A percentile compares a stretch with the other conserved stretches of the same genome.
phyloP scores from a whole-genome alignment of 2,329 filamentous ascomycete genomes.

The Botrytis elliptica region DNA sequence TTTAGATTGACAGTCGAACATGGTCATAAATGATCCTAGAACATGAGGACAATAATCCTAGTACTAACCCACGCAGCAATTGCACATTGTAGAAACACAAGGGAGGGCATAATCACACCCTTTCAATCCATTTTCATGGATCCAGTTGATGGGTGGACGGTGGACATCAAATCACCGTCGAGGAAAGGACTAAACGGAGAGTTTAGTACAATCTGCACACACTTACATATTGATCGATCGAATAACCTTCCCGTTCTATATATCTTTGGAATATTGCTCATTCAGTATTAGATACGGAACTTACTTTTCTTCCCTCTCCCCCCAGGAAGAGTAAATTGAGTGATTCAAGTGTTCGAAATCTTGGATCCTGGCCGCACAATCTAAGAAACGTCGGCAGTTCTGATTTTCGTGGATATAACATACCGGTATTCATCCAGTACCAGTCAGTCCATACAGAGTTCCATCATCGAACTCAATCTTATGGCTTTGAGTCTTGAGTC shows the following conservation, averaged over 20 bases:
- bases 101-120: neutral
- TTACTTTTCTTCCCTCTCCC: too few species aligned
- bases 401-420: neutral
- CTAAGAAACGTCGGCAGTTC: neutral
- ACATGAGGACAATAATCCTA: neutral
- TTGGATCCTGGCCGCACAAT: neutral
- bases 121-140: conserved; percentile 5
- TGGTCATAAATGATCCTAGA: neutral
- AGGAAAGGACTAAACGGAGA: neutral
- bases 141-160: neutral
- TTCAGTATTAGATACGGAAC: neutral
- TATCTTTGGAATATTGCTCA: neutral
- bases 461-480: neutral
- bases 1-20: neutral
- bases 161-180: neutral
- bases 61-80: conserved; percentile 11
- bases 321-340: neutral
- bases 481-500: neutral
- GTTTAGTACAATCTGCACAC: neutral
- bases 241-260: neutral
- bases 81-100: neutral
- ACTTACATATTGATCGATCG: neutral
- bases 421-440: neutral
- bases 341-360: neutral
- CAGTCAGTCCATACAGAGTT: neutral